These are phyloP conservation scores for Castanopsis chinensis DNA, from an alignment of 306 rosid genomes.

Conservation along the genomic window DNA sequence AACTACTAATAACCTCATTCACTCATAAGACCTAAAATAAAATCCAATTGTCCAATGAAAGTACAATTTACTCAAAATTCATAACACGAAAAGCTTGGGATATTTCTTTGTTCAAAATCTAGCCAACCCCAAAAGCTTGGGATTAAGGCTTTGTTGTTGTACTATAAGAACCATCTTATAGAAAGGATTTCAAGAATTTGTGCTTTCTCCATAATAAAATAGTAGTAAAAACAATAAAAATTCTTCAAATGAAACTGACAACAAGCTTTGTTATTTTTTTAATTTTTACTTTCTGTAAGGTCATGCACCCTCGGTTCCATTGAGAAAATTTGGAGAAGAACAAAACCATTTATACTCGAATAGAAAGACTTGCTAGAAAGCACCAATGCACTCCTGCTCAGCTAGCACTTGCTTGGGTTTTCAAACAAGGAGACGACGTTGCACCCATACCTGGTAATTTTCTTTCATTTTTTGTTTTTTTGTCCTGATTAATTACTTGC, in stretches of 20 bases:
- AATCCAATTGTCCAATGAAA: too few species aligned
- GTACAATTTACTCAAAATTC: too few species aligned
- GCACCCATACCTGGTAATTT: conserved; percentile 49
- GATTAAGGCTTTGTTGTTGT: too few species aligned
- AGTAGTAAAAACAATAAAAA: background rate
- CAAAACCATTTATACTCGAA: conserved; percentile 42
- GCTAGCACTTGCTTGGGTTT: conserved; percentile 50
- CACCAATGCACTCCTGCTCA: conserved; percentile 40
- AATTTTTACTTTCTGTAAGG: conserved; percentile 16
- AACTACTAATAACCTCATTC: too few species aligned
- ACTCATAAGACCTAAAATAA: too few species aligned
- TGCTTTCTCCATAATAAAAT: background rate
- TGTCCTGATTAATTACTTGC: background rate
- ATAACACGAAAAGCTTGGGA: too few species aligned
- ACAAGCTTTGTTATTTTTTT: background rate
- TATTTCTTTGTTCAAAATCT: too few species aligned
- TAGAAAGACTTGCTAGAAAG: conserved; percentile 39
- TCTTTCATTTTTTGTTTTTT: background rate
- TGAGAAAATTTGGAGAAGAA: conserved; percentile 42
- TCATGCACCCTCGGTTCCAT: conserved; percentile 27
- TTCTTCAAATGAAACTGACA: background rate
- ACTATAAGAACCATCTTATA: background rate
- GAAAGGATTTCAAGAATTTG: background rate
- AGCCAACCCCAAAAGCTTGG: too few species aligned
- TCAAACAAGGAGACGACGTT: conserved; percentile 45